Evolutionary conservation across 208 protist species (phyloP).

Genomic region (Phytomonas francai): DNA sequence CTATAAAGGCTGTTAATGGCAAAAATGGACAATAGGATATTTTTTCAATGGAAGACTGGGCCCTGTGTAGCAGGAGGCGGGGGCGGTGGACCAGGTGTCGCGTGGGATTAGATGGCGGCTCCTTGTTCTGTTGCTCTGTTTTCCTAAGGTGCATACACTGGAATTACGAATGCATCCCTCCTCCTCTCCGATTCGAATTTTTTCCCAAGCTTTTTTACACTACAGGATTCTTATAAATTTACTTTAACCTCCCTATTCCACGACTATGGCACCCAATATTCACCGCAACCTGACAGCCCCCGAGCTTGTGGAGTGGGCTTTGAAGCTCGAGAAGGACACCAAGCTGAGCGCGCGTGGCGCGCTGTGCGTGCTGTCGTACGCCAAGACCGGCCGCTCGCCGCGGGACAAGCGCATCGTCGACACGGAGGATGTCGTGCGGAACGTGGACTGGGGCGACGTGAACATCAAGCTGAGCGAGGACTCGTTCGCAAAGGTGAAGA

Average conservation of each 20-base stretch:
- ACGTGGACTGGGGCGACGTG: constrained; percentile 93
- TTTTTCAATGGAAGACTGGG: no score
- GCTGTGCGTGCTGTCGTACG: constrained; percentile 75
- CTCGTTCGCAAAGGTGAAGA: constrained; percentile 89
- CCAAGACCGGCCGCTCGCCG: constrained; percentile 90
- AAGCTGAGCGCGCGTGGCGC: constrained; percentile 81
- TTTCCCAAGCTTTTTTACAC: no score
- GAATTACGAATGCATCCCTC: no score
- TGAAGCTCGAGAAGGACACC: constrained; percentile 65
- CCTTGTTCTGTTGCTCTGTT: no score
- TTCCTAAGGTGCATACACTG: no score
- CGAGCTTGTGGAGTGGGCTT: constrained; percentile 46
- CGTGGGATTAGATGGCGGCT: no score
- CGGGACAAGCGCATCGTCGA: constrained; percentile 92
- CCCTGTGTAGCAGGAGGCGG: no score
- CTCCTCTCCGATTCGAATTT: no score
- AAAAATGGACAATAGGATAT: no score
- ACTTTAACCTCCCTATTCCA: neutral
- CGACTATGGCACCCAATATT: constrained; percentile 17
- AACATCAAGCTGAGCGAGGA: constrained; percentile 90
- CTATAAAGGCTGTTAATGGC: no score
- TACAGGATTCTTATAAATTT: no score
- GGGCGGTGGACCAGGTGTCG: no score
- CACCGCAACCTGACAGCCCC: constrained; percentile 44
- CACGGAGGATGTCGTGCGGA: constrained; percentile 45